Percentiles rank a stretch among this genome's conserved stretches.
phyloP scores from a whole-genome alignment of 2,329 filamentous ascomycete genomes.

The Calonectria hongkongensis region DNA sequence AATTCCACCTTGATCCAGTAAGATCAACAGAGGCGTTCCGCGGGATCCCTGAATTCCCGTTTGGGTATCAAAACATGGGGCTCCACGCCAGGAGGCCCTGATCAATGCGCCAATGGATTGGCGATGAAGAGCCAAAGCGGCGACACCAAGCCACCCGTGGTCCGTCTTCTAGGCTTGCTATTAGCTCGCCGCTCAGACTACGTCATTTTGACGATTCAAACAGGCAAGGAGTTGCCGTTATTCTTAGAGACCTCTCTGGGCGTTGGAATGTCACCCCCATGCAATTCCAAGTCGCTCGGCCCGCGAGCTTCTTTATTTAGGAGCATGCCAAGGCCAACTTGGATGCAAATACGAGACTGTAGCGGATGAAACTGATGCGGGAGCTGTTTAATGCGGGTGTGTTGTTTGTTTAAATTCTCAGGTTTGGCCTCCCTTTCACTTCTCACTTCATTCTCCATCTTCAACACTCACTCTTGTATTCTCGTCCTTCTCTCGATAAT shows the following conservation, averaged over 20 bases:
- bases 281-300: neutral
- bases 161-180: neutral
- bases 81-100: neutral
- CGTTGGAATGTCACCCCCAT: neutral
- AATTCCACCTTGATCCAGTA: neutral
- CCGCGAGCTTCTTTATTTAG: slow-evolving; percentile 13
- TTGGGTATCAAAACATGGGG: slow-evolving; percentile 5
- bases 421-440: neutral
- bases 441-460: neutral
- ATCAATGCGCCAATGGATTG: slow-evolving; percentile 10
- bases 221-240: slow-evolving; percentile 3
- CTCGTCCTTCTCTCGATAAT: slow-evolving; percentile 1
- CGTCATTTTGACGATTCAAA: slow-evolving; percentile 11
- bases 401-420: neutral
- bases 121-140: slow-evolving; percentile 5
- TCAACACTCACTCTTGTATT: neutral
- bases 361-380: slow-evolving; percentile 10
- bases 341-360: slow-evolving; percentile 5
- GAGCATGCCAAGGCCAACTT: slow-evolving; percentile 2
- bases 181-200: slow-evolving; percentile 14
- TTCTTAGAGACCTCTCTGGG: neutral
- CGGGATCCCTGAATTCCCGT: slow-evolving; percentile 14
- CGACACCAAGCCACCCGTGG: slow-evolving; percentile 9
- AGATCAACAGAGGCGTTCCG: slow-evolving; percentile 8
- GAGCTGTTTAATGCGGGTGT: neutral